phyloP scores from a whole-genome alignment of 345 rosid genomes.

The Linum lewisii region DNA sequence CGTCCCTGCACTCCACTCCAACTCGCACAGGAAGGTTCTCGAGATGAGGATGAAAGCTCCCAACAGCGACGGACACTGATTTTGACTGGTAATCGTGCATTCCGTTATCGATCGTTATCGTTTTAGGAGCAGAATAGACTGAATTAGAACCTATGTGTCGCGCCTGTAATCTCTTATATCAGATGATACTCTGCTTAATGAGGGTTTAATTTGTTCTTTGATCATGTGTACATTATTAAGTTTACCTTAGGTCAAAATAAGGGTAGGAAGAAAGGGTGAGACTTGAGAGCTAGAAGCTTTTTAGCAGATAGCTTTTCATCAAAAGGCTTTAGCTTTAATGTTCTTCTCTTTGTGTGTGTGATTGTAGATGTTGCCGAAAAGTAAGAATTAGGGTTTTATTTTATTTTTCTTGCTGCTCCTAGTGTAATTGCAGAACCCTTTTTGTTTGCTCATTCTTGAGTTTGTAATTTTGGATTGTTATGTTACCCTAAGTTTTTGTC shows the following conservation, averaged over 20 bases:
- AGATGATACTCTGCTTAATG: not conserved
- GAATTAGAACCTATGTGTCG: not conserved
- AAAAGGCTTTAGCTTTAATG: not conserved
- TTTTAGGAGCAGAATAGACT: not conserved
- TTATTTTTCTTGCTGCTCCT: not conserved
- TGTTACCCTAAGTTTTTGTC: too few relatives aligned
- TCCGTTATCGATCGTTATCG: not conserved
- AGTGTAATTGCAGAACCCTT: not conserved
- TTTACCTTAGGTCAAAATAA: not conserved
- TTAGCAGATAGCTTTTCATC: too few relatives aligned
- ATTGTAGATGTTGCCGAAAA: constrained; percentile 1
- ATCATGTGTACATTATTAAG: not conserved
- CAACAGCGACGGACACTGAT: not conserved
- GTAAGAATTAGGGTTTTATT: not conserved
- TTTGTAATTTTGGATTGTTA: too few relatives aligned
- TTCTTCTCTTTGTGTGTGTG: not conserved
- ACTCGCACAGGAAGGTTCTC: not conserved
- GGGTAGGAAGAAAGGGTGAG: not conserved
- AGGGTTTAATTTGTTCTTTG: not conserved
- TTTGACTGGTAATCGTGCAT: not conserved
- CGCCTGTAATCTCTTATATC: not conserved
- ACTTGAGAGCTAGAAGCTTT: too few relatives aligned
- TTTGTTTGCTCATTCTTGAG: not conserved
- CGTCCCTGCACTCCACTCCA: not conserved
- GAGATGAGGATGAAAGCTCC: not conserved